A percentile compares a stretch with the other conserved stretches of the same genome.
Evolutionary conservation across 2,329 filamentous ascomycete species (phyloP).

Genomic region (Colletotrichum plurivorum): DNA sequence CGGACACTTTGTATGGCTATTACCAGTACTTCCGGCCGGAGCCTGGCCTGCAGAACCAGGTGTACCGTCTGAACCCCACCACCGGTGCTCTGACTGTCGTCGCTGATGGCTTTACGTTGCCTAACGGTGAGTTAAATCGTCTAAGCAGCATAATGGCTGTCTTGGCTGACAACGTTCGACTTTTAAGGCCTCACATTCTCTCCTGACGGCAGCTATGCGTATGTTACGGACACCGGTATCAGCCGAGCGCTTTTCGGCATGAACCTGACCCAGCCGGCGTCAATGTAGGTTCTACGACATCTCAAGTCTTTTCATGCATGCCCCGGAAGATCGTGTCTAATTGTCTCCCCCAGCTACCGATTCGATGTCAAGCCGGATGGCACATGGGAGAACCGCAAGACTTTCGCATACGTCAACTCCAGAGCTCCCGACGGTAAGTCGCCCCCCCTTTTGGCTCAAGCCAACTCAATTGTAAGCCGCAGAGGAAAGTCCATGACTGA

Average conservation of each 20-base stretch:
- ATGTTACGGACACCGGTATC: constrained; percentile 71
- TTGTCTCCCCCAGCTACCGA: constrained; percentile 56
- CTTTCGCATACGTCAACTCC: constrained; percentile 69
- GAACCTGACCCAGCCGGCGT: constrained; percentile 58
- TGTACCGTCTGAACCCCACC: constrained; percentile 68
- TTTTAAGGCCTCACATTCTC: constrained; percentile 65
- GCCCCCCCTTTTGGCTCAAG: background rate
- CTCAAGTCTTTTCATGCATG: background rate
- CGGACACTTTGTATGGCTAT: constrained; percentile 72
- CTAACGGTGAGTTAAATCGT: constrained; percentile 57
- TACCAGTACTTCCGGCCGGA: constrained; percentile 69
- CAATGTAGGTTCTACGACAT: constrained; percentile 57
- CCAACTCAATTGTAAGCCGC: too few species aligned
- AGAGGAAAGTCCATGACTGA: too few species aligned
- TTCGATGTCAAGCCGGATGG: constrained; percentile 61
- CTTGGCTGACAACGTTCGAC: too few species aligned
- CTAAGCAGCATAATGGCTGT: fast-evolving
- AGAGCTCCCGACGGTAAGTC: constrained; percentile 71
- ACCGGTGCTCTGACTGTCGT: constrained; percentile 68
- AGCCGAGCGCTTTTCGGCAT: constrained; percentile 58
- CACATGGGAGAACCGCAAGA: constrained; percentile 62
- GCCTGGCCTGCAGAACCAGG: constrained; percentile 69
- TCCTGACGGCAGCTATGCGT: constrained; percentile 65
- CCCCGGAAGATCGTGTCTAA: too few species aligned
- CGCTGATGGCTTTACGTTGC: constrained; percentile 69